A percentile compares a stretch with the other conserved stretches of the same genome.
Evolutionary conservation across 2,329 filamentous ascomycete genomes (phyloP).

Genomic region (Monosporascus sp.): DNA sequence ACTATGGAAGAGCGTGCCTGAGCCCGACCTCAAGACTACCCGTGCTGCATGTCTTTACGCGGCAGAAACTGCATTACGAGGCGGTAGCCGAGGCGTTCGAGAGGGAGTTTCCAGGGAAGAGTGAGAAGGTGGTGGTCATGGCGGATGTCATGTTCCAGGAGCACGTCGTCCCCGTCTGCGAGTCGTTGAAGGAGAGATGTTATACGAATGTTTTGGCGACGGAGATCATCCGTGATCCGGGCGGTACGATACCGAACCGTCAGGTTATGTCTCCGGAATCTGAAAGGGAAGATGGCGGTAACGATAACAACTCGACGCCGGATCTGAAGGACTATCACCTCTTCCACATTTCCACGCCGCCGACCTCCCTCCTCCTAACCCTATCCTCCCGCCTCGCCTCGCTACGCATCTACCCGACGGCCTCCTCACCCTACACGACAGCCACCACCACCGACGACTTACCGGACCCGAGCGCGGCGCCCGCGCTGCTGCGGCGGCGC

Average conservation of each 20-base stretch:
- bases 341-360: conserved; percentile 80
- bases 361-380: conserved; percentile 77
- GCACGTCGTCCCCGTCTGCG: conserved; percentile 59
- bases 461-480: conserved; percentile 36
- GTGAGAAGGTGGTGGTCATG: conserved; percentile 68
- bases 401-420: conserved; percentile 71
- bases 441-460: conserved; percentile 39
- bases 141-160: conserved; percentile 84
- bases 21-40: conserved; percentile 84
- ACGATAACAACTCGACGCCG: conserved; percentile 22
- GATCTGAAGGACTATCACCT: conserved; percentile 63
- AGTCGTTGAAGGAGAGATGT: conserved; percentile 52
- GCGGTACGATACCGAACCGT: conserved; percentile 78
- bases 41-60: conserved; percentile 87
- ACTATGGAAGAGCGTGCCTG: conserved; percentile 89
- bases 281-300: conserved; percentile 27
- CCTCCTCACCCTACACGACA: conserved; percentile 36
- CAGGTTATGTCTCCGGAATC: conserved; percentile 40
- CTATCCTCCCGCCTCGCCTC: conserved; percentile 76
- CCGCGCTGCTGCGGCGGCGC: conserved; percentile 66
- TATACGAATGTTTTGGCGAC: conserved; percentile 68
- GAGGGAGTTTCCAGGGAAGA: conserved; percentile 59
- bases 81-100: conserved; percentile 57
- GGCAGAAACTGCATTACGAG: conserved; percentile 60
- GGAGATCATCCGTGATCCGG: conserved; percentile 69